phyloP scores from a whole-genome alignment of 768 basidiomycete species.

The Serendipita sp. region DNA sequence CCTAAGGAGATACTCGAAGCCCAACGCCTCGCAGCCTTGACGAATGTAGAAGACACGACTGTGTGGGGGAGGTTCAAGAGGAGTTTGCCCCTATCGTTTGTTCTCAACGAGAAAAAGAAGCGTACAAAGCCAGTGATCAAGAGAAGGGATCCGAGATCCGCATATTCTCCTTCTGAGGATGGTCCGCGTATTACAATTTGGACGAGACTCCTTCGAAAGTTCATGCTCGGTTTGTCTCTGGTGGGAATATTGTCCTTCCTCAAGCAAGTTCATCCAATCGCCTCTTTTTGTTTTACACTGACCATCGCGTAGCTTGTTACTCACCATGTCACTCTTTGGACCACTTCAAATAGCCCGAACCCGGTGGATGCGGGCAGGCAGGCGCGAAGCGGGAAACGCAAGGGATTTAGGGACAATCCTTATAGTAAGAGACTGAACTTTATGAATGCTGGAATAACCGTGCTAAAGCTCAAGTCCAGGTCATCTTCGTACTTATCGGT shows the following conservation, averaged over 20 bases:
- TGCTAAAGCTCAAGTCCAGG: not conserved
- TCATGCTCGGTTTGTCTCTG: not conserved
- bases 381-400: not conserved
- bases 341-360: not conserved
- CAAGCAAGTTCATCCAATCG: not conserved
- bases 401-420: not conserved
- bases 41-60: not conserved
- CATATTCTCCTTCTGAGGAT: not conserved
- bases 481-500: conserved; percentile 1
- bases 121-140: not conserved
- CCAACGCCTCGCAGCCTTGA: not conserved
- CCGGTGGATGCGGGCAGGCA: not conserved
- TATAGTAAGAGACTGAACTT: not conserved
- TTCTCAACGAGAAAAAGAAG: not conserved
- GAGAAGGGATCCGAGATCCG: not conserved
- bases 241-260: not conserved
- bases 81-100: not conserved
- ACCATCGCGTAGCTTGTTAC: not conserved
- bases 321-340: conserved; percentile 1
- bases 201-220: not conserved
- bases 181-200: not conserved
- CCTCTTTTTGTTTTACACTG: not conserved
- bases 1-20: not conserved
- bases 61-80: not conserved
- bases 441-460: not conserved